These are phyloP conservation scores for Verticillium zaregamsianum DNA, from an alignment of 2,329 filamentous ascomycete genomes.

Conservation along the genomic window DNA sequence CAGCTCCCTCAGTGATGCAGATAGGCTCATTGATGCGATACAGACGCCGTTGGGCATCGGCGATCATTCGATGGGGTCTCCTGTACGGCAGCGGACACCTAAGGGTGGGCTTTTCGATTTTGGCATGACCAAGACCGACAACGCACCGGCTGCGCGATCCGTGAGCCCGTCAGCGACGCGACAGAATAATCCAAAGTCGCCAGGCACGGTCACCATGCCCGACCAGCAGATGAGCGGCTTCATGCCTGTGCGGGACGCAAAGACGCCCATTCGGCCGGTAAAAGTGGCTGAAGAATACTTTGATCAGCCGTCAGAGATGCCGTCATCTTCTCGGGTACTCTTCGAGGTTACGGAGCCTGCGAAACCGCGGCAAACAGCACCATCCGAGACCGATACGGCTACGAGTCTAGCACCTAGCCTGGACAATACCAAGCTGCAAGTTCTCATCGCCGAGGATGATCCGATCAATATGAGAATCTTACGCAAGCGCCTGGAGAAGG, in stretches of 20 bases:
- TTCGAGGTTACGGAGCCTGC: conserved; percentile 29
- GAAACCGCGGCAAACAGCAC: conserved; percentile 4
- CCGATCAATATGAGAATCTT: conserved; percentile 82
- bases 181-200: conserved; percentile 12
- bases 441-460: conserved; percentile 84
- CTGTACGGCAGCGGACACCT: conserved; percentile 14
- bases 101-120: conserved; percentile 7
- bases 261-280: conserved; percentile 41
- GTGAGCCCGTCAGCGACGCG: background rate
- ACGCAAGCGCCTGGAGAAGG: conserved; percentile 72
- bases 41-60: conserved; percentile 49
- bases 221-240: conserved; percentile 26
- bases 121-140: background rate
- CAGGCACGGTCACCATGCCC: conserved; percentile 10
- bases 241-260: conserved; percentile 36
- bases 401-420: conserved; percentile 4
- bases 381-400: conserved; percentile 5
- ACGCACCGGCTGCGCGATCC: background rate
- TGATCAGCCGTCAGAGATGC: conserved; percentile 26
- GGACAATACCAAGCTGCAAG: conserved; percentile 44
- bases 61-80: conserved; percentile 1
- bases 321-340: conserved; percentile 28
- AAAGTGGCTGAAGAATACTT: conserved; percentile 44
- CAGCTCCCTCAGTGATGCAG: conserved; percentile 59
- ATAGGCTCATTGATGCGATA: conserved; percentile 69